Evolutionary conservation across 2,329 filamentous ascomycete genomes (phyloP).

Genomic region (Trichoderma guizhouense): DNA sequence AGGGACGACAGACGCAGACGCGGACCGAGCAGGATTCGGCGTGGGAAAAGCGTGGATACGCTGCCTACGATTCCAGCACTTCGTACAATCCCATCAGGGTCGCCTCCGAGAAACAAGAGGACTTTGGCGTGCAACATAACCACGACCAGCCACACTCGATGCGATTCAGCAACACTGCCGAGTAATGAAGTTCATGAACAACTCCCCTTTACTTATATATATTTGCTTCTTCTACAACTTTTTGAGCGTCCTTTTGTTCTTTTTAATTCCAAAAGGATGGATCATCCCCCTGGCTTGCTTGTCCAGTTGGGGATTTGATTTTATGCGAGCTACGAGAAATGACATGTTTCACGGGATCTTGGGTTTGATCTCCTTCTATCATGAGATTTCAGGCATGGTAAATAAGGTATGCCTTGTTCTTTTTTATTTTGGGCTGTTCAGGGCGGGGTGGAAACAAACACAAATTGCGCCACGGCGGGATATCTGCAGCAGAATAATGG

Average conservation of each 20-base stretch:
- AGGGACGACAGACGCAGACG: conserved; percentile 33
- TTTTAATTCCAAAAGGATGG: not conserved
- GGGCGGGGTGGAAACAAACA: conserved; percentile 5
- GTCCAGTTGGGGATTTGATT: conserved; percentile 2
- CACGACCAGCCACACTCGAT: conserved; percentile 11
- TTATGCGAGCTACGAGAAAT: conserved; percentile 18
- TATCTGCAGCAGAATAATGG: conserved; percentile 3
- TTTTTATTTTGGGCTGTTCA: conserved; percentile 5
- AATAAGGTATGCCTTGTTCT: conserved; percentile 10
- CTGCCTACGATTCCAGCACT: conserved; percentile 37
- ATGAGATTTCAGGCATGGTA: conserved; percentile 2
- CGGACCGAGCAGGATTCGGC: conserved; percentile 23
- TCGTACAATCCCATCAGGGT: conserved; percentile 34
- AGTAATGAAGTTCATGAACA: conserved; percentile 17
- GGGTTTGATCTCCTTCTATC: not conserved
- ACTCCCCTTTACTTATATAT: not conserved
- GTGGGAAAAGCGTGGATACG: conserved; percentile 34
- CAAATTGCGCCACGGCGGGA: conserved; percentile 9
- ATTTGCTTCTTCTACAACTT: not conserved
- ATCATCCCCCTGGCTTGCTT: not conserved
- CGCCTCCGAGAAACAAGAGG: conserved; percentile 15
- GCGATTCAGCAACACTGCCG: conserved; percentile 5
- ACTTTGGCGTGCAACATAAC: not conserved
- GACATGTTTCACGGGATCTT: conserved; percentile 7
- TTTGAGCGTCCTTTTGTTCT: not conserved